These are phyloP conservation scores for Edaphochlamys debaryana DNA, from an alignment of 139 green algal species.

Conservation along the genomic window DNA sequence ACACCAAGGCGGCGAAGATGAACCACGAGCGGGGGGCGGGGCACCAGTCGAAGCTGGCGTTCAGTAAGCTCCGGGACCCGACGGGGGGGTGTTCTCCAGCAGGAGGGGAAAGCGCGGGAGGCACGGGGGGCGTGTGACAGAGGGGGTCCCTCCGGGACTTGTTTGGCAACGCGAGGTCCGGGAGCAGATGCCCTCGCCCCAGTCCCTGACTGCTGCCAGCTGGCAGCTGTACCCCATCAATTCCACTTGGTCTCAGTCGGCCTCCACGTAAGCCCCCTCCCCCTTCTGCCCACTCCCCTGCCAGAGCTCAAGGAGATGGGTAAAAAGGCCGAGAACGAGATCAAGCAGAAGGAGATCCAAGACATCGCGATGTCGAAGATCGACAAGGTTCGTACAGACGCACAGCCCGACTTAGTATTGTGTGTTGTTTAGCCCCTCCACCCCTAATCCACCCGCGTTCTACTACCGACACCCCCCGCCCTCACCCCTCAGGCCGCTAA, in stretches of 20 bases:
- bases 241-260: neutral
- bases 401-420: too few relatives aligned
- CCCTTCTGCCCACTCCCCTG: neutral
- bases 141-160: too few relatives aligned
- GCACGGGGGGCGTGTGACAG: too few relatives aligned
- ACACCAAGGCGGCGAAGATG: constrained; percentile 55
- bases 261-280: neutral
- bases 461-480: too few relatives aligned
- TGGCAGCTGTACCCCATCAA: too few relatives aligned
- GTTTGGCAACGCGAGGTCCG: neutral
- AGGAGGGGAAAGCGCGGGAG: neutral
- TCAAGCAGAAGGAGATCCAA: neutral
- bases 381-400: too few relatives aligned
- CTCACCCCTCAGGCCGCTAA: constrained; percentile 28
- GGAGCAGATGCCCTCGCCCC: too few relatives aligned
- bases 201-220: too few relatives aligned
- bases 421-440: too few relatives aligned
- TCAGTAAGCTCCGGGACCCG: too few relatives aligned
- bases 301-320: constrained; percentile 66
- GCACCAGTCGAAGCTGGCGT: constrained; percentile 60
- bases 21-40: constrained; percentile 65
- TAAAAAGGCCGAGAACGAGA: constrained; percentile 50
- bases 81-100: too few relatives aligned
- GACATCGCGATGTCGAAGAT: constrained; percentile 9
- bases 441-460: too few relatives aligned